Percentiles rank a stretch among this genome's conserved stretches.
Evolutionary conservation across 495 filamentous ascomycete species (phyloP).

Genomic region (Amorphotheca resinae): DNA sequence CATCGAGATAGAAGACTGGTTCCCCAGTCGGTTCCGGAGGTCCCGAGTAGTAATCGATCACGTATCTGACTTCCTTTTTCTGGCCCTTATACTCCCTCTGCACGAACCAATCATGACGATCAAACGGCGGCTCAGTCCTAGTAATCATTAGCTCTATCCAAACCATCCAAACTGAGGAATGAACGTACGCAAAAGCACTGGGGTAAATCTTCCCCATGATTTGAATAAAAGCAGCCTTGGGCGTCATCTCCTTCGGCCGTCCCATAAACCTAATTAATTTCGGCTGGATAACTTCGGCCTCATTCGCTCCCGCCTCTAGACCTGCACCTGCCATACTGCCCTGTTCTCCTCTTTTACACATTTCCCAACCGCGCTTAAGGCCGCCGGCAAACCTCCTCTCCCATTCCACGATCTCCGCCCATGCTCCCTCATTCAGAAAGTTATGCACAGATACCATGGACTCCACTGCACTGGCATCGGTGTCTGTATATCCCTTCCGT

Average conservation of each 20-base stretch:
- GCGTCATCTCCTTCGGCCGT: constrained; percentile 75
- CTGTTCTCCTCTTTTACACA: constrained; percentile 63
- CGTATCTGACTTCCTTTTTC: constrained; percentile 72
- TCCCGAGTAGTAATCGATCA: constrained; percentile 95
- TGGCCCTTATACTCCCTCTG: constrained; percentile 48
- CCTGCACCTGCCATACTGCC: constrained; percentile 25
- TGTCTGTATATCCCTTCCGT: constrained; percentile 90
- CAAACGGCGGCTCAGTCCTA: constrained; percentile 79
- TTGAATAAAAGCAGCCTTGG: constrained; percentile 74
- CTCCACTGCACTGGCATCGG: constrained; percentile 85
- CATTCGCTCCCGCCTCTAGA: constrained; percentile 25
- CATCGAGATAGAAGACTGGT: constrained; percentile 93
- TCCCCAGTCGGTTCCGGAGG: constrained; percentile 79
- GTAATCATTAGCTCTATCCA: constrained; percentile 5
- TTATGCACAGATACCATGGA: constrained; percentile 97
- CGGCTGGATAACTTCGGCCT: constrained; percentile 38
- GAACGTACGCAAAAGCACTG: constrained; percentile 55
- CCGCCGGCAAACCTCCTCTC: constrained; percentile 73
- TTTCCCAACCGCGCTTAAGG: constrained; percentile 55
- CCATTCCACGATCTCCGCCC: constrained; percentile 87
- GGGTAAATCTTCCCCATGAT: constrained; percentile 68
- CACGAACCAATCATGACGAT: constrained; percentile 96
- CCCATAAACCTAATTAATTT: constrained; percentile 78
- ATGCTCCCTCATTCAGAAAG: constrained; percentile 94
- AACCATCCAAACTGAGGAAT: not conserved